Base-by-base conservation (phyloP, 2,329 filamentous ascomycete species). In the Trichoderma asperellum region DNA sequence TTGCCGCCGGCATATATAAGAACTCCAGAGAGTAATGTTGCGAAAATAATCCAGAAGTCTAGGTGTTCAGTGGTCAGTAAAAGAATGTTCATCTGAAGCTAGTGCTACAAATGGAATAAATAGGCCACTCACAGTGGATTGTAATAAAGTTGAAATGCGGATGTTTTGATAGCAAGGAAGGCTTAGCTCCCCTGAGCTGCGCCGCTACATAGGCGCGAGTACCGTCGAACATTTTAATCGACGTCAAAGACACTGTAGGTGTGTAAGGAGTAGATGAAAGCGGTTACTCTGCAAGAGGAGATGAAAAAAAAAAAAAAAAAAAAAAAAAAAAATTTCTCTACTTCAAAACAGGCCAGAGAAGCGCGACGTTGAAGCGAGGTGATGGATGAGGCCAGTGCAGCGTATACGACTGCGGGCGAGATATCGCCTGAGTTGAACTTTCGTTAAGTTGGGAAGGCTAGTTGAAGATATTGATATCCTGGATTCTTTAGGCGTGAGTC, bases 111-210 rank as follows among this genome's bases (percentile, higher is more conserved):
- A 49, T 14, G 49, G 27, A 60, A 49, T 35, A 67, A 66, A n/a
- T 53, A 21, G 8, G 29, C 12, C 62, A 83, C 88, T 79, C 81
- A 92, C 91, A 96, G 76, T 96, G 93, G 18, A 89, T 84, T 1
- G 90, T 89, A 71, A 96, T 94, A 78, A 95, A 96, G 81, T 92
- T 94, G 80, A 94, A 91, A 73, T 89, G 88, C 18, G 89, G 90
- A 74, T 86, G 84, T 75, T 85, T 87, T 65, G 85, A 85, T 34
- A 88, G 74, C 71, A 90, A 88, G 18, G 86, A 82, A 3, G 87
- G 87, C 75, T 86, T 87, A 71, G 87, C 75, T 69, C 82, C 78
- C 77, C 80, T 82, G 71, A 87, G 69, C 74, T 85, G 81, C 47
- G 76, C 77, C 80, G 81, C 80, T 53, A 81, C 35, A 59, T 71